Evolutionary conservation across 2,329 filamentous ascomycete genomes (phyloP).

Genomic region (Beauveria sp.): DNA sequence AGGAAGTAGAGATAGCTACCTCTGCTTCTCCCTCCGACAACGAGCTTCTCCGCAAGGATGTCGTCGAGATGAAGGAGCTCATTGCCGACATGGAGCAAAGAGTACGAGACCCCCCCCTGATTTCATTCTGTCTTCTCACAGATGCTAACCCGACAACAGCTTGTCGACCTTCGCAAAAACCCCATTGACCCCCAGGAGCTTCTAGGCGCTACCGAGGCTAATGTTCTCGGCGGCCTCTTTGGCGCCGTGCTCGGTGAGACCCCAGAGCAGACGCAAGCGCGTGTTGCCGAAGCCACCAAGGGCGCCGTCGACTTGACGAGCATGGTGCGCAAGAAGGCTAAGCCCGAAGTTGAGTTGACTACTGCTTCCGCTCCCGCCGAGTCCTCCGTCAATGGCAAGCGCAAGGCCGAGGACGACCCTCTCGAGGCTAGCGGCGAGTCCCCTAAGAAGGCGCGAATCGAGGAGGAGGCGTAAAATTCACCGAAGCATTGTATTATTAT

Average conservation of each 20-base stretch:
- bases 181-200: conserved; percentile 39
- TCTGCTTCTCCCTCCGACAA: conserved; percentile 59
- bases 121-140: background rate
- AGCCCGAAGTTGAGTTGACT: conserved; percentile 21
- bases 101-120: conserved; percentile 34
- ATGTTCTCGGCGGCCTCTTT: conserved; percentile 51
- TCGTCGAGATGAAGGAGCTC: conserved; percentile 70
- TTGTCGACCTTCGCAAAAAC: conserved; percentile 58
- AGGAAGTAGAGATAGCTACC: conserved; percentile 58
- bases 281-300: conserved; percentile 65
- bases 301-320: conserved; percentile 65
- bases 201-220: conserved; percentile 30
- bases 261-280: conserved; percentile 51
- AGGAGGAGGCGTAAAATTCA: conserved; percentile 19
- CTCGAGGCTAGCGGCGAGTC: conserved; percentile 17
- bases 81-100: conserved; percentile 71
- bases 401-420: conserved; percentile 19
- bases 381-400: conserved; percentile 19
- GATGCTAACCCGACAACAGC: conserved; percentile 30
- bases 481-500: background rate
- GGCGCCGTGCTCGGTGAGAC: conserved; percentile 57
- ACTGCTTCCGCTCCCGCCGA: conserved; percentile 14
- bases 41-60: conserved; percentile 52
- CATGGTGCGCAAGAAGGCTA: conserved; percentile 61
- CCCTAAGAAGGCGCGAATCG: conserved; percentile 49